Percentiles rank a stretch among this genome's conserved stretches.
Conservation (phyloP, 805 yeast genomes). For the Candida verbasci region DNA sequence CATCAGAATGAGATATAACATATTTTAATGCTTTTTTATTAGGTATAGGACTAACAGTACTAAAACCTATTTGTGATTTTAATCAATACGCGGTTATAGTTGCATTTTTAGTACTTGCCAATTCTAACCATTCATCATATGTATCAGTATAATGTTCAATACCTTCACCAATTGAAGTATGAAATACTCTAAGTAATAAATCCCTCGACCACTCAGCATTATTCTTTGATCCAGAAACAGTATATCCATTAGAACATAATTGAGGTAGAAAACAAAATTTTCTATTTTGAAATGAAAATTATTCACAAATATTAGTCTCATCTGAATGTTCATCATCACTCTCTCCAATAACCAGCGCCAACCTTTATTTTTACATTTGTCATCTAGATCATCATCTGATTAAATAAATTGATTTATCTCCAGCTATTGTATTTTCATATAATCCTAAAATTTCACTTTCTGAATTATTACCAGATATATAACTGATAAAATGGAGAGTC, state of each 20-base stretch:
- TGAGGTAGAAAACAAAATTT: constrained; percentile 22
- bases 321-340: constrained; percentile 24
- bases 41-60: too few relatives aligned
- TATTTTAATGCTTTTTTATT: too few relatives aligned
- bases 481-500: constrained; percentile 25
- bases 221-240: constrained; percentile 19
- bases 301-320: constrained; percentile 39
- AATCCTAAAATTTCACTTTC: constrained; percentile 32
- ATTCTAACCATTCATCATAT: constrained; percentile 26
- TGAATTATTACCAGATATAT: constrained; percentile 34
- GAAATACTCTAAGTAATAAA: constrained; percentile 36
- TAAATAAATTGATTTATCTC: constrained; percentile 26
- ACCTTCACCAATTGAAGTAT: constrained; percentile 27
- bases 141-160: constrained; percentile 35
- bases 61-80: too few relatives aligned
- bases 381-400: constrained; percentile 38
- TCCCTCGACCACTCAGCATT: constrained; percentile 31
- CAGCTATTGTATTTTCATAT: constrained; percentile 26
- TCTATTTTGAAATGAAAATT: constrained; percentile 30
- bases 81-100: constrained; percentile 27
- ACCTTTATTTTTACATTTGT: constrained; percentile 26
- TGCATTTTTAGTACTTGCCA: constrained; percentile 31
- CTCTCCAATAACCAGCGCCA: constrained; percentile 41
- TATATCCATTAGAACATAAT: constrained; percentile 32
- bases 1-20: too few relatives aligned